Evolutionary conservation across 106 monocot genomes (phyloP), one percentile per base, ranked within the genome.

Genomic region (Cymbidium sinense): DNA sequence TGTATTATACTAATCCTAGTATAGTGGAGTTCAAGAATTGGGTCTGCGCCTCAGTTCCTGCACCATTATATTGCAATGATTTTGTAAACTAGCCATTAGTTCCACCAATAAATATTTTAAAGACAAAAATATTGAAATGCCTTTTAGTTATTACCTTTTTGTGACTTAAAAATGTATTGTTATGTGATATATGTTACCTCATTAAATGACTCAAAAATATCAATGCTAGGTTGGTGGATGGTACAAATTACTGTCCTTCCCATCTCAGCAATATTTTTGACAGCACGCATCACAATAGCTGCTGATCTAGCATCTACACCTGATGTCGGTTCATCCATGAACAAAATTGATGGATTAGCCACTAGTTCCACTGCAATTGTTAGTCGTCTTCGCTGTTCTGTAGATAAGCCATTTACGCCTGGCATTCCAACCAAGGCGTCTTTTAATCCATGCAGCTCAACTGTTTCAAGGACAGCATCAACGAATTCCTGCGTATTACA

Each of bases 371-470:
- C 70, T 12, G 82, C 82, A 33, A 82, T 77, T 21, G 82, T 82
- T 51, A 82, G 77, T 12, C 77, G 76, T 17, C 77, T 82, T 55
- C 82, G 30, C 23, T 82, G 77, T 37, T 82, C 82, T 25, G 84
- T 87, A 28, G 87, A 84, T 72, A 87, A 52, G 64, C 87, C 87
- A 76, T 73, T 84, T 74, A 84, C 67, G 1, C 87, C 81, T 51
- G 87, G 78, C 27, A 76, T 44, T n/a, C 87, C 87, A 70, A 87
- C 87, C 50, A 87, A 64, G 64, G 81, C 75, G 79, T 87, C 87
- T 77, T 73, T 84, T 30, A 88, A 74, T 25, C 25, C 71, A 29
- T 78, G 75, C 61, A 85, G 88, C 43, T 85, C 84, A 76, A 87
- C 81, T 15, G 75, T 87, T 50, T 87, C 76, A 30, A 87, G 78